Conservation (phyloP, 495 filamentous ascomycete genomes). For the Evernia prunastri region DNA sequence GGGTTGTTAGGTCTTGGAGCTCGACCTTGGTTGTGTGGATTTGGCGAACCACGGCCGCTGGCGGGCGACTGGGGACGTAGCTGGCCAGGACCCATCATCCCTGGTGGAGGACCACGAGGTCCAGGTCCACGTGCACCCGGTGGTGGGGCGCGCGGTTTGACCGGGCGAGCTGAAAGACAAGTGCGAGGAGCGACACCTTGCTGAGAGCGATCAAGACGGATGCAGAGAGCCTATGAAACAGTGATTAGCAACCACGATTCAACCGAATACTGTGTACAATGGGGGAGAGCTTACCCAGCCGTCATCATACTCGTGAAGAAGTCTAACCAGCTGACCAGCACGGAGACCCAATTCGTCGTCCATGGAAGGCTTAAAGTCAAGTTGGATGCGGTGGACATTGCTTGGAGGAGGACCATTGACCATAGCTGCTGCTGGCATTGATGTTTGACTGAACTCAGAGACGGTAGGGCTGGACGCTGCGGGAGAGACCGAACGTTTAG, state of each 20-base stretch:
- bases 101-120: conserved; percentile 42
- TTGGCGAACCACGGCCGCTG: conserved; percentile 35
- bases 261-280: background rate
- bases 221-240: conserved; percentile 67
- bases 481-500: conserved; percentile 26
- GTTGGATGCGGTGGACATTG: conserved; percentile 81
- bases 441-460: conserved; percentile 53
- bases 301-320: conserved; percentile 96
- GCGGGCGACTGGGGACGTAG: conserved; percentile 43
- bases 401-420: conserved; percentile 44
- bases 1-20: conserved; percentile 43
- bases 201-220: conserved; percentile 78
- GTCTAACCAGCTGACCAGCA: conserved; percentile 72
- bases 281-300: conserved; percentile 69
- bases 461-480: conserved; percentile 48
- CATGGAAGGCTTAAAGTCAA: conserved; percentile 91
- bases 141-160: conserved; percentile 76
- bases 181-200: conserved; percentile 92
- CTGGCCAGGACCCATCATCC: conserved; percentile 47
- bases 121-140: conserved; percentile 39
- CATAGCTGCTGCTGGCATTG: conserved; percentile 43
- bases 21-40: conserved; percentile 32
- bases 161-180: conserved; percentile 83
- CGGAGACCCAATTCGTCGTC: conserved; percentile 80
- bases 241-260: conserved; percentile 8